phyloP scores from a whole-genome alignment of 257 asterid species.

The Leonotis leonurus region DNA sequence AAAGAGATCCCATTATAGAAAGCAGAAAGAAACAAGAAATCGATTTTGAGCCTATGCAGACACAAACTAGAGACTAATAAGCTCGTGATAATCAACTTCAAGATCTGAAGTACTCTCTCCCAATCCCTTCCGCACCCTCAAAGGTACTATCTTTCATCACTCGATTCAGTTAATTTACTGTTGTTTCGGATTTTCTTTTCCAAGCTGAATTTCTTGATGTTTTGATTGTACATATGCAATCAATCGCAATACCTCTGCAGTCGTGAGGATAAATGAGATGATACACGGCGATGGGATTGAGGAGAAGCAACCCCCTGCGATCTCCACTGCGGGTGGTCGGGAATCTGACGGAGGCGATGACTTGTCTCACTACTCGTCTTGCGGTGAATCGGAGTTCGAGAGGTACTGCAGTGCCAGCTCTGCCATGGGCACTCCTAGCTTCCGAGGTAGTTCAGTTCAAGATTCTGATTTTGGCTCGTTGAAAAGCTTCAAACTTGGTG shows the following conservation, averaged over 20 bases:
- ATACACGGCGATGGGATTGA: constrained; percentile 44
- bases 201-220: constrained; percentile 5
- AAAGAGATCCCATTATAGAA: no score
- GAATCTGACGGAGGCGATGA: constrained; percentile 68
- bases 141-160: neutral
- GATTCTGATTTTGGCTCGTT: constrained; percentile 64
- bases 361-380: constrained; percentile 63
- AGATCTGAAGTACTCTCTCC: constrained; percentile 4
- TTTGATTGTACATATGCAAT: constrained; percentile 2
- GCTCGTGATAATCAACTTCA: neutral
- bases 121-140: neutral
- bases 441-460: constrained; percentile 39
- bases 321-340: constrained; percentile 36
- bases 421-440: constrained; percentile 82
- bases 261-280: constrained; percentile 32
- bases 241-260: constrained; percentile 4
- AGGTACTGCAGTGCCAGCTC: constrained; percentile 87
- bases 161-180: neutral
- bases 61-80: no score
- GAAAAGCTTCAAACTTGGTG: constrained; percentile 58
- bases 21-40: no score
- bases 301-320: constrained; percentile 38
- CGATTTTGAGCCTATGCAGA: no score
- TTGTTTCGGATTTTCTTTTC: neutral
- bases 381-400: constrained; percentile 82